Percentiles rank a stretch among this genome's conserved stretches.
Conservation (phyloP, 1,284 basidiomycete species). For the Gomphus bonarii region DNA sequence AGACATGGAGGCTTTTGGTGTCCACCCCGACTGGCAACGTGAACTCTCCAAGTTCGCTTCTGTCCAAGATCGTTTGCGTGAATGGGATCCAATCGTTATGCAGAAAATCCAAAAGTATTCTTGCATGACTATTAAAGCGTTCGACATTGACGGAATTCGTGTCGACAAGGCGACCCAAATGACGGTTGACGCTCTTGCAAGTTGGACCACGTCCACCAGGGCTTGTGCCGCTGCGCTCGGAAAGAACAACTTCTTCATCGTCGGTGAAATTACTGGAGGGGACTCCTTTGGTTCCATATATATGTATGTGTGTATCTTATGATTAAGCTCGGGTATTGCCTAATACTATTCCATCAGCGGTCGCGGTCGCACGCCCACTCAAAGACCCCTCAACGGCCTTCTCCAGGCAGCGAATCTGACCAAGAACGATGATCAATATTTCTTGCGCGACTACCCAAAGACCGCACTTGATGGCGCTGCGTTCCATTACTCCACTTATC, state of each 20-base stretch:
- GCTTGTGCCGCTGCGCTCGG: slow-evolving; percentile 59
- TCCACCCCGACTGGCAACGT: slow-evolving; percentile 89
- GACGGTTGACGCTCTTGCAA: slow-evolving; percentile 67
- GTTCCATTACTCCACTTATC: slow-evolving; percentile 91
- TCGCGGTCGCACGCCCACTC: slow-evolving; percentile 71
- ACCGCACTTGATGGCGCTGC: slow-evolving; percentile 69
- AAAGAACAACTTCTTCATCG: slow-evolving; percentile 82
- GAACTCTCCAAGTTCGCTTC: slow-evolving; percentile 90
- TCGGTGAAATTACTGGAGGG: slow-evolving; percentile 91
- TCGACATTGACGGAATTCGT: slow-evolving; percentile 87
- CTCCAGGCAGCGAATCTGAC: slow-evolving; percentile 59
- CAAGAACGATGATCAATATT: slow-evolving; percentile 53
- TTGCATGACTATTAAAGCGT: slow-evolving; percentile 75
- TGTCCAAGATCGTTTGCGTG: slow-evolving; percentile 86
- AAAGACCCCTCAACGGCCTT: slow-evolving; percentile 48
- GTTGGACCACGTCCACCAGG: slow-evolving; percentile 66
- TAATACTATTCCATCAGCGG: slow-evolving; percentile 36
- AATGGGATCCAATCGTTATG: slow-evolving; percentile 75
- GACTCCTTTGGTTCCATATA: slow-evolving; percentile 84
- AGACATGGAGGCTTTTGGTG: slow-evolving; percentile 93
- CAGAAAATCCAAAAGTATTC: slow-evolving; percentile 67
- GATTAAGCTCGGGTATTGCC: background rate
- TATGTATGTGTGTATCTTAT: slow-evolving; percentile 37
- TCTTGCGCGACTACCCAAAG: slow-evolving; percentile 56
- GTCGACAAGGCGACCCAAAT: slow-evolving; percentile 91